A percentile compares a stretch with the other conserved stretches of the same genome.
Evolutionary conservation across 2,329 filamentous ascomycete species (phyloP).

Genomic region (Hortaea sp.): DNA sequence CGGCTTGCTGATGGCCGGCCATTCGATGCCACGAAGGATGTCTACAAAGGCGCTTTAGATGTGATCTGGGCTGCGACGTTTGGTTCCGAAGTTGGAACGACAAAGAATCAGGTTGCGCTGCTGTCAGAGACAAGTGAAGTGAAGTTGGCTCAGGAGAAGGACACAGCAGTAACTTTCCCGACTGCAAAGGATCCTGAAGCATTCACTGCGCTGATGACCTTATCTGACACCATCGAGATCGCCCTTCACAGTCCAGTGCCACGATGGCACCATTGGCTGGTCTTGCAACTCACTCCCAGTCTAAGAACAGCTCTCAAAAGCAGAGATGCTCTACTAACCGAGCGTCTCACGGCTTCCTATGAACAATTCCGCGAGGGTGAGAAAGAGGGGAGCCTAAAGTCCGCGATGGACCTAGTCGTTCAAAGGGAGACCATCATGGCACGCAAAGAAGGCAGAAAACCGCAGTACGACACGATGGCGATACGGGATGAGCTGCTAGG

Average conservation of each 20-base stretch:
- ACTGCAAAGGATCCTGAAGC: constrained; percentile 11
- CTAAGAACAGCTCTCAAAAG: constrained; percentile 5
- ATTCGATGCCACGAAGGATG: constrained; percentile 27
- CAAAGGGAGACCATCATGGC: constrained; percentile 25
- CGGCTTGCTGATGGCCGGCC: constrained; percentile 20
- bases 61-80: constrained; percentile 31
- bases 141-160: neutral
- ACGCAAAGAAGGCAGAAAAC: constrained; percentile 23
- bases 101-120: constrained; percentile 7
- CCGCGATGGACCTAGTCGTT: constrained; percentile 29
- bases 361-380: constrained; percentile 1
- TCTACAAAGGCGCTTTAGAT: constrained; percentile 28
- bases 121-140: constrained; percentile 2
- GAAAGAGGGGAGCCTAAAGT: constrained; percentile 21
- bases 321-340: constrained; percentile 25
- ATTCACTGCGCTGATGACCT: constrained; percentile 13
- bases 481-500: constrained; percentile 22
- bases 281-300: constrained; percentile 6
- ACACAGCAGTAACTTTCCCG: constrained; percentile 9
- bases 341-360: constrained; percentile 24
- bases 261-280: constrained; percentile 14
- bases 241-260: constrained; percentile 15
- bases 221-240: constrained; percentile 13
- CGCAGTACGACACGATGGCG: constrained; percentile 16
- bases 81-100: constrained; percentile 24